Evolutionary conservation across 1,284 basidiomycete species (phyloP).

Genomic region (Macrocybe sp.): DNA sequence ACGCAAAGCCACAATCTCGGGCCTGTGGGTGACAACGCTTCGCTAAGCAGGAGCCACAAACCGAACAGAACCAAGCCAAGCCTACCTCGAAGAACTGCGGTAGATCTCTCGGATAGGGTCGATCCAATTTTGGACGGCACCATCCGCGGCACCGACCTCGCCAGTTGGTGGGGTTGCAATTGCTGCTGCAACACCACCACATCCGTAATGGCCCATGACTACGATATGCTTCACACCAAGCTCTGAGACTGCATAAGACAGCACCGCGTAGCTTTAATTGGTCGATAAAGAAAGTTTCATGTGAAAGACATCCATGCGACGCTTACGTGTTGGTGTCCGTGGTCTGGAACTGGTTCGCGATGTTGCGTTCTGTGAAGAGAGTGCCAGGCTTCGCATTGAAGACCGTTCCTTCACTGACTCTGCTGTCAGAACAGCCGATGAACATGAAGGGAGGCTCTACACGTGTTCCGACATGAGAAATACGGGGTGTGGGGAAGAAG

Average conservation of each 20-base stretch:
- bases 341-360: constrained; percentile 29
- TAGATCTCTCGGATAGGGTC: constrained; percentile 26
- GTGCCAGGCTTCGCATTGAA: constrained; percentile 32
- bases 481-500: not conserved
- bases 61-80: not conserved
- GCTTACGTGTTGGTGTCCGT: constrained; percentile 29
- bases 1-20: constrained; percentile 24
- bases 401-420: constrained; percentile 29
- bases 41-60: not conserved
- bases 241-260: constrained; percentile 27
- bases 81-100: constrained; percentile 20
- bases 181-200: constrained; percentile 30
- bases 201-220: constrained; percentile 33
- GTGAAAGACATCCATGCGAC: not conserved
- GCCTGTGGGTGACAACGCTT: constrained; percentile 8
- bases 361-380: constrained; percentile 29
- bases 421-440: constrained; percentile 31
- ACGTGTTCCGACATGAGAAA: not conserved
- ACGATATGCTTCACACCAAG: constrained; percentile 30
- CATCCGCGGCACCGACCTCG: constrained; percentile 20
- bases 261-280: constrained; percentile 21
- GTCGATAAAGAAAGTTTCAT: not conserved
- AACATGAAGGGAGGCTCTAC: constrained; percentile 32
- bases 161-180: constrained; percentile 21
- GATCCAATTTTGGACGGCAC: constrained; percentile 29